These are phyloP conservation scores for Suillus cothurnatus DNA, from an alignment of 768 basidiomycete species.

Conservation along the genomic window DNA sequence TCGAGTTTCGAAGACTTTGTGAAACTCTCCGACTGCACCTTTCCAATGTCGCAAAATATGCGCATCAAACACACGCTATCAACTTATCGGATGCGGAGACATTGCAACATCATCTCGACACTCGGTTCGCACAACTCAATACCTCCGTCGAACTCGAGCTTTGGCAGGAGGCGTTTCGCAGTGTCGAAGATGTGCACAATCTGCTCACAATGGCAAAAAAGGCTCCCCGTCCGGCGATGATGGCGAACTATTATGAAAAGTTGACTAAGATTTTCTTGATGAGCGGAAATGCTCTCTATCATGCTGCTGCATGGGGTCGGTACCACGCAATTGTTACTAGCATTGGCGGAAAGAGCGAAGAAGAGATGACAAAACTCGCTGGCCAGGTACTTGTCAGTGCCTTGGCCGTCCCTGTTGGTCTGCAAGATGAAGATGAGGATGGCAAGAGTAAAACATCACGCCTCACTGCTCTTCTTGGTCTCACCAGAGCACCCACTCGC, in stretches of 20 bases:
- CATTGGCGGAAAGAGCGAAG: conserved; percentile 74
- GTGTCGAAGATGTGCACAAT: conserved; percentile 97
- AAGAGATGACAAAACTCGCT: conserved; percentile 78
- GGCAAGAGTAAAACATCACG: conserved; percentile 71
- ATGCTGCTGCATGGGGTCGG: conserved; percentile 93
- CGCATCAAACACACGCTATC: conserved; percentile 91
- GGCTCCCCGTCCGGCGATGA: conserved; percentile 90
- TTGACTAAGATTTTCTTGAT: conserved; percentile 96
- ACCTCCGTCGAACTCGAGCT: conserved; percentile 97
- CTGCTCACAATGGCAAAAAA: conserved; percentile 93
- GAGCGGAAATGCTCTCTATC: conserved; percentile 92
- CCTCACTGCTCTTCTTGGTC: conserved; percentile 82
- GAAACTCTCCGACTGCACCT: conserved; percentile 96
- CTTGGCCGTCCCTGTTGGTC: conserved; percentile 87
- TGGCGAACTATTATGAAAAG: conserved; percentile 99
- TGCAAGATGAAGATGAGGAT: conserved; percentile 53
- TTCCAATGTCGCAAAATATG: conserved; percentile 91
- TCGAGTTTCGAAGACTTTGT: conserved; percentile 95
- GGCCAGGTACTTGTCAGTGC: conserved; percentile 92
- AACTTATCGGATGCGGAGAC: conserved; percentile 95
- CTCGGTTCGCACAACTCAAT: conserved; percentile 94
- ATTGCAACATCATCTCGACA: conserved; percentile 93
- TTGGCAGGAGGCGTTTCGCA: conserved; percentile 99
- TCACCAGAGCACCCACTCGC: conserved; percentile 83
- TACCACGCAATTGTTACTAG: conserved; percentile 75